A percentile compares a stretch with the other conserved stretches of the same genome.
These are phyloP conservation scores for Thraustochytrium sp. DNA, from an alignment of 352 stramenopile genomes.

Conservation along the genomic window DNA sequence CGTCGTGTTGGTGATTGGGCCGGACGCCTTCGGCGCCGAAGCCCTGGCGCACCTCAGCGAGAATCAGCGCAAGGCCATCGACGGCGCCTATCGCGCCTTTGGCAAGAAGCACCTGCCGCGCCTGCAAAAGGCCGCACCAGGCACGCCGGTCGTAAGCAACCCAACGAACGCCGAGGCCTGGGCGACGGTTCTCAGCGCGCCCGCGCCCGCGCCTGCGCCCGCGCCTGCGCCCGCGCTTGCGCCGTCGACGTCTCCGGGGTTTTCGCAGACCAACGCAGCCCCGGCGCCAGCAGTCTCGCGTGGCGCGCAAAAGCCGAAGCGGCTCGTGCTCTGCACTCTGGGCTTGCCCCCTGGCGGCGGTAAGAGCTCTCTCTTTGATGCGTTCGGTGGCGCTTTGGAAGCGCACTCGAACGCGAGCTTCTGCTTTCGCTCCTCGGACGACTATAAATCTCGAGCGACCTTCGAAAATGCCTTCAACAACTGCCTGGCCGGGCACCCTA, in stretches of 20 bases:
- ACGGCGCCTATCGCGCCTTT: neutral
- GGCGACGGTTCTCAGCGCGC: neutral
- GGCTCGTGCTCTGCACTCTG: conserved; percentile 31
- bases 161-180: neutral
- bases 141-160: neutral
- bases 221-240: too few species aligned
- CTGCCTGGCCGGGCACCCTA: neutral
- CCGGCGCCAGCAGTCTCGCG: too few species aligned
- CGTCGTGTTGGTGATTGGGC: neutral
- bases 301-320: neutral
- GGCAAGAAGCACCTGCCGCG: neutral
- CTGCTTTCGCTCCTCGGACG: conserved; percentile 32
- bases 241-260: too few species aligned
- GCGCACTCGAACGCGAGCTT: neutral
- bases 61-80: conserved; percentile 7
- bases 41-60: neutral
- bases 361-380: conserved; percentile 40
- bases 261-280: too few species aligned
- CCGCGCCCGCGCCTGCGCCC: too few species aligned
- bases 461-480: conserved; percentile 3
- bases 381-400: neutral
- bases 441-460: neutral
- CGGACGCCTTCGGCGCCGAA: neutral
- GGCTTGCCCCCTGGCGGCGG: conserved; percentile 25
- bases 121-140: neutral